Evolutionary conservation across 768 basidiomycete species (phyloP).

Genomic region (Gautieria morchelliformis): DNA sequence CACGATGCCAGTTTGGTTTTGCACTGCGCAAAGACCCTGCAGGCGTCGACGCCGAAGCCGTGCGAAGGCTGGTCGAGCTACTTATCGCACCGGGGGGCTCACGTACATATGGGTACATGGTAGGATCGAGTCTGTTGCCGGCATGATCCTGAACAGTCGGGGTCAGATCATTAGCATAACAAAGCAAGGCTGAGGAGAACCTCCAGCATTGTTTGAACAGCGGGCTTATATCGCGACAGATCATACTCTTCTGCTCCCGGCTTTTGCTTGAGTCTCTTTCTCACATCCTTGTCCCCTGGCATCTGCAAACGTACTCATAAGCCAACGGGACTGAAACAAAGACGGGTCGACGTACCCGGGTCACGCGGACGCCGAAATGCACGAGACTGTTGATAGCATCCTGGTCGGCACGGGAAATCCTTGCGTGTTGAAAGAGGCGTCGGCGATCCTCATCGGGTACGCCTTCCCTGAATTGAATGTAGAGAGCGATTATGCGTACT

Average conservation of each 20-base stretch:
- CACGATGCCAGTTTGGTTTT: slow-evolving; percentile 84
- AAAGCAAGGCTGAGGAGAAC: slow-evolving; percentile 29
- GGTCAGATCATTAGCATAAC: neutral
- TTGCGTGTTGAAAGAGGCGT: slow-evolving; percentile 89
- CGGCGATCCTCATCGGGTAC: slow-evolving; percentile 98
- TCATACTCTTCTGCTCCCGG: slow-evolving; percentile 81
- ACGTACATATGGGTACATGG: slow-evolving; percentile 82
- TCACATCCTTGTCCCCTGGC: slow-evolving; percentile 61
- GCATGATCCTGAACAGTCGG: slow-evolving; percentile 60
- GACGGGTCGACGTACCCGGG: slow-evolving; percentile 45
- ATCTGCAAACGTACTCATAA: slow-evolving; percentile 34
- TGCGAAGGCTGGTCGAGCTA: slow-evolving; percentile 31
- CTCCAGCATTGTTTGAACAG: slow-evolving; percentile 73
- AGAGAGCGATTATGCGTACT: slow-evolving; percentile 92
- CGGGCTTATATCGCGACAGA: slow-evolving; percentile 86
- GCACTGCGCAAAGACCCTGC: slow-evolving; percentile 76
- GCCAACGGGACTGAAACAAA: neutral
- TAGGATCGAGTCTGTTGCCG: slow-evolving; percentile 63
- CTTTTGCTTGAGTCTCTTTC: slow-evolving; percentile 77
- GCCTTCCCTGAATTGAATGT: slow-evolving; percentile 90
- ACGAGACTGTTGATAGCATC: slow-evolving; percentile 86
- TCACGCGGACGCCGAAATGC: slow-evolving; percentile 74
- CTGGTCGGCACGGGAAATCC: slow-evolving; percentile 78
- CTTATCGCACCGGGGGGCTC: slow-evolving; percentile 55
- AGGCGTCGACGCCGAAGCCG: slow-evolving; percentile 29